Base-by-base conservation (phyloP, 129 eudicot species). In the Pittosporum tobira region DNA sequence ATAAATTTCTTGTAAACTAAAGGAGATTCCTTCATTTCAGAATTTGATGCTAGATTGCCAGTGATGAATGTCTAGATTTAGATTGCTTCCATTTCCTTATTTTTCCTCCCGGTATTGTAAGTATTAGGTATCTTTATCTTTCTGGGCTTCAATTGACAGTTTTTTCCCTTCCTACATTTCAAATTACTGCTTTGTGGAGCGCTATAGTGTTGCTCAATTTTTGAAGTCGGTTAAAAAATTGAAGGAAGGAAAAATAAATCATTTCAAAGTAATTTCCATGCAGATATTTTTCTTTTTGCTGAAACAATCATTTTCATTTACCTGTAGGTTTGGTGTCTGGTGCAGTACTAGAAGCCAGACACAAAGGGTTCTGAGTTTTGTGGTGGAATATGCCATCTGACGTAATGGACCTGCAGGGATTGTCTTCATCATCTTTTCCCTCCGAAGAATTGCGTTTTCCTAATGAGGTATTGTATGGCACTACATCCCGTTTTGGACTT, bases 351-450 rank as follows among this genome's bases (percentile, higher is more conserved):
- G 50, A 36, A 69, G 65, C 64, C 51, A 34, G 25, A 40, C 58
- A 56, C 40, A n/a, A 46, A 34, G 20, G 2, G 42, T 21, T 69
- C 59, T 61, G 34, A 42, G 22, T 58, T 51, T 59, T 59, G 44
- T 36, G n/a, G 15, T 37, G 29, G 18, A 64, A 51, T 60, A 80
- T 75, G 88, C 85, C 77, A 19, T 83, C 94, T 54, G 85, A 83
- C 67, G 48, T 70, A 27, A 72, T 70, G 79, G 84, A 83, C 65
- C 66, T 57, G 15, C 67, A 67, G 48, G 80, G 77, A 44, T 62
- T 81, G 54, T 68, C 90, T 25, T 54, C 78, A 5, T 73, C 93
- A 26, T 81, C 83, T 9, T 80, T 56, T 57, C 73, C 80, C 62
- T 64, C 77, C 4, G 84, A 76, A 46, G 82, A 81, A 20, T 52